Percentiles rank a stretch among this genome's conserved stretches.
Conservation (phyloP, 163 green algal genomes). For the Scenedesmus sp. region DNA sequence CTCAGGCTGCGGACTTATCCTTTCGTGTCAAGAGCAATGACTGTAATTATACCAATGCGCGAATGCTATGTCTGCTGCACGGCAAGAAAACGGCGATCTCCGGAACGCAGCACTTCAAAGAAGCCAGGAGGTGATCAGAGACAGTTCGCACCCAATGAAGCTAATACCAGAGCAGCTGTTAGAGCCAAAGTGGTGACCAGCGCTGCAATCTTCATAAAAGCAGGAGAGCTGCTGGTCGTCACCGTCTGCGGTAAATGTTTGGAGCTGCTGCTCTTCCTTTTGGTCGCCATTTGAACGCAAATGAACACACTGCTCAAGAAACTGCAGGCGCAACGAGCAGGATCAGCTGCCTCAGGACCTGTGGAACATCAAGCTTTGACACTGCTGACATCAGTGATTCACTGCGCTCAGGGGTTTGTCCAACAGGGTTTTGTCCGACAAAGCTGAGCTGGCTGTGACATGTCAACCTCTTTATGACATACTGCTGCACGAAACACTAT, state of each 20-base stretch:
- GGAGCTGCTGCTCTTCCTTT: conserved; percentile 4
- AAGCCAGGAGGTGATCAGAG: neutral
- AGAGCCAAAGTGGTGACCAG: neutral
- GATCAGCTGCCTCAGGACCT: too few species aligned
- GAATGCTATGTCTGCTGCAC: neutral
- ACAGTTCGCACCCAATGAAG: neutral
- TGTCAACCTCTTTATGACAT: too few species aligned
- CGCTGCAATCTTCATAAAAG: neutral
- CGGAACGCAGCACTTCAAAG: neutral
- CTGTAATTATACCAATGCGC: neutral
- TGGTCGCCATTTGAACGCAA: neutral
- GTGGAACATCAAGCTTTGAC: too few species aligned
- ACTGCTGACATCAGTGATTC: too few species aligned
- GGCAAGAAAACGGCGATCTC: neutral
- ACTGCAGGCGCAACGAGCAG: too few species aligned
- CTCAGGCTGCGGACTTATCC: neutral
- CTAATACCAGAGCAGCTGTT: neutral
- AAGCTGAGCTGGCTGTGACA: too few species aligned
- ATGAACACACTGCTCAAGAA: neutral
- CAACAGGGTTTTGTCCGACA: too few species aligned
- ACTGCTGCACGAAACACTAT: neutral
- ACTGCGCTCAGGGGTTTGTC: too few species aligned
- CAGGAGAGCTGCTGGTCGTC: neutral
- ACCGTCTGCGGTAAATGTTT: neutral
- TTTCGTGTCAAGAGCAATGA: neutral